Evolutionary conservation across 2,329 filamentous ascomycete genomes (phyloP).

Genomic region (Endocalyx cinctus): DNA sequence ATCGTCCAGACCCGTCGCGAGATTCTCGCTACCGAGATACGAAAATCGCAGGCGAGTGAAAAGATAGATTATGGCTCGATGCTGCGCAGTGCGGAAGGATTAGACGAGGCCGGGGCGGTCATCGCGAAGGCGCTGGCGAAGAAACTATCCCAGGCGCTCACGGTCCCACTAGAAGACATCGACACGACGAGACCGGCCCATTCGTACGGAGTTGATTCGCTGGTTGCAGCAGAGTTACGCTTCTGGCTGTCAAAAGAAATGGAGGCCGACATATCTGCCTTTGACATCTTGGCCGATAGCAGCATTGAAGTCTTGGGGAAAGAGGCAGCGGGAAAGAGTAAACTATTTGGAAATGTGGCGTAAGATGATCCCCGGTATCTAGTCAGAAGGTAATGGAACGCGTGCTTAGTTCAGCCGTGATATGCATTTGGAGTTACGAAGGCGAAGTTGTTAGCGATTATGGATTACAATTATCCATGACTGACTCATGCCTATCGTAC

Average conservation of each 20-base stretch:
- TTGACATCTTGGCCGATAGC: slow-evolving; percentile 7
- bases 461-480: no score
- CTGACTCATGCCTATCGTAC: no score
- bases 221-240: slow-evolving; percentile 10
- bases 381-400: no score
- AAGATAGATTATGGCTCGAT: slow-evolving; percentile 2
- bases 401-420: no score
- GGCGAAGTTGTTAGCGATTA: no score
- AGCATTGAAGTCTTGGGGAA: slow-evolving; percentile 1
- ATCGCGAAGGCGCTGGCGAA: slow-evolving; percentile 3
- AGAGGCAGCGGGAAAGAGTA: slow-evolving; percentile 2
- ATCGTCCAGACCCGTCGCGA: no score
- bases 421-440: no score
- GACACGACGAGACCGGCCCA: slow-evolving; percentile 5
- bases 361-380: no score
- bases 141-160: slow-evolving; percentile 5
- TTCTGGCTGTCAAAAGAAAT: slow-evolving; percentile 10
- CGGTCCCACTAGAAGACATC: slow-evolving; percentile 6
- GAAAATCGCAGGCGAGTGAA: neutral
- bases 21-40: no score
- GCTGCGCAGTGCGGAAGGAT: slow-evolving; percentile 1
- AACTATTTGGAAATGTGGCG: no score
- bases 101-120: slow-evolving; percentile 2
- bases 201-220: slow-evolving; percentile 8
- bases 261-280: slow-evolving; percentile 7